A percentile compares a stretch with the other conserved stretches of the same genome.
Evolutionary conservation across 176 grass and related monocot species (phyloP).

Genomic region (Oryza meridionalis): DNA sequence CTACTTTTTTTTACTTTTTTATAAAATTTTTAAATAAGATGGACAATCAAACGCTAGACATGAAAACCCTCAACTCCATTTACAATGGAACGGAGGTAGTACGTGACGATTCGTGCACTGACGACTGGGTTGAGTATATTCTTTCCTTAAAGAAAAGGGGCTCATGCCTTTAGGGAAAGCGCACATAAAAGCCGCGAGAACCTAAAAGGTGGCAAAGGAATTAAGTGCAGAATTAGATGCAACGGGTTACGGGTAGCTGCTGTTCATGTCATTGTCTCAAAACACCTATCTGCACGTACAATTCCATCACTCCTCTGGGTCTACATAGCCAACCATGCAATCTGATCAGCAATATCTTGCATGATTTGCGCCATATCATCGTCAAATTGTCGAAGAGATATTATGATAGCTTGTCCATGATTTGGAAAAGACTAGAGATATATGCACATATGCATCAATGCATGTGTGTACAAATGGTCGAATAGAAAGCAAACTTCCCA

Average conservation of each 20-base stretch:
- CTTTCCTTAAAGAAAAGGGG: neutral
- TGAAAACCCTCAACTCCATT: too few species aligned
- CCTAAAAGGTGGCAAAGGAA: neutral
- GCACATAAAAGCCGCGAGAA: neutral
- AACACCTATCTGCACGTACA: neutral
- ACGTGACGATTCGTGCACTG: neutral
- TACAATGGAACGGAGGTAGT: too few species aligned
- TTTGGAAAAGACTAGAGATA: neutral
- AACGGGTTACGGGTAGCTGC: neutral
- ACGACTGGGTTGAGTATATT: neutral
- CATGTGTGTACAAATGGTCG: neutral
- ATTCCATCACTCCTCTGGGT: neutral
- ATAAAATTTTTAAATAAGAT: too few species aligned
- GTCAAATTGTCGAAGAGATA: neutral
- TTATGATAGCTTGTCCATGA: neutral
- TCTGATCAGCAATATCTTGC: constrained; percentile 4
- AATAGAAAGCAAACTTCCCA: neutral
- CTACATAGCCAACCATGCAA: neutral
- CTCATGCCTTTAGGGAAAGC: neutral
- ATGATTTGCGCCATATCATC: neutral
- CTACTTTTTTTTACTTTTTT: too few species aligned
- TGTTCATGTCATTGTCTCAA: neutral
- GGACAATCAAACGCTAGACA: too few species aligned
- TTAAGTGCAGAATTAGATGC: neutral
- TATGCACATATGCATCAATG: neutral